phyloP scores from a whole-genome alignment of 495 filamentous ascomycete genomes.

The Neurospora tetraspora region DNA sequence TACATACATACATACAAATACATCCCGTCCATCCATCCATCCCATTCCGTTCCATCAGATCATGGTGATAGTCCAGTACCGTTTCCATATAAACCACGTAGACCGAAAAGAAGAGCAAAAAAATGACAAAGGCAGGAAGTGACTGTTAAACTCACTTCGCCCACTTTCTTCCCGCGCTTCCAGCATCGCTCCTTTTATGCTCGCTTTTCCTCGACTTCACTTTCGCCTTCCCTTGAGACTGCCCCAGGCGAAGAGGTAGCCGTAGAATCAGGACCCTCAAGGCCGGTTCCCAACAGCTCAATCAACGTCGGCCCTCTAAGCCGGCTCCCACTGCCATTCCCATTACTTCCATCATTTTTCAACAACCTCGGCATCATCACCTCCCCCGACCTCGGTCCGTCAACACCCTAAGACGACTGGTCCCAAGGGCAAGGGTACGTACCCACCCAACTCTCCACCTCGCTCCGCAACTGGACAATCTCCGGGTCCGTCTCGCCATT shows the following conservation, averaged over 20 bases:
- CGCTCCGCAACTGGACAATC: constrained; percentile 74
- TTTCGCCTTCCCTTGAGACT: too few species aligned
- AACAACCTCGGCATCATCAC: background rate
- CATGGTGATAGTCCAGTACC: too few species aligned
- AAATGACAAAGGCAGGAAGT: too few species aligned
- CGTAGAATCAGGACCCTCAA: background rate
- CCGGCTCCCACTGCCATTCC: background rate
- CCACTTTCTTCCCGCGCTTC: too few species aligned
- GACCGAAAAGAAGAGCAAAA: too few species aligned
- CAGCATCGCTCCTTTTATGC: too few species aligned
- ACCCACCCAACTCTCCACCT: constrained; percentile 93
- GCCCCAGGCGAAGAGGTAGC: too few species aligned
- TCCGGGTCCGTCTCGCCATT: constrained; percentile 76
- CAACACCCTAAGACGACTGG: constrained; percentile 17
- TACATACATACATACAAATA: background rate
- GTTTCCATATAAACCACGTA: too few species aligned
- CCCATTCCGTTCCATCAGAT: too few species aligned
- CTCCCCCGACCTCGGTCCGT: background rate
- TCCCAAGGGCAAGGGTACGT: constrained; percentile 86
- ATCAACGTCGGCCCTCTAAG: background rate
- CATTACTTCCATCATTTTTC: background rate
- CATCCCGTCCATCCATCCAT: background rate
- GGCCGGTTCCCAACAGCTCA: background rate
- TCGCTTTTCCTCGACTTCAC: too few species aligned
- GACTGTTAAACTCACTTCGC: too few species aligned